These are phyloP conservation scores for Aspergillus sojae DNA, from an alignment of 2,329 filamentous ascomycete genomes.

Conservation along the genomic window DNA sequence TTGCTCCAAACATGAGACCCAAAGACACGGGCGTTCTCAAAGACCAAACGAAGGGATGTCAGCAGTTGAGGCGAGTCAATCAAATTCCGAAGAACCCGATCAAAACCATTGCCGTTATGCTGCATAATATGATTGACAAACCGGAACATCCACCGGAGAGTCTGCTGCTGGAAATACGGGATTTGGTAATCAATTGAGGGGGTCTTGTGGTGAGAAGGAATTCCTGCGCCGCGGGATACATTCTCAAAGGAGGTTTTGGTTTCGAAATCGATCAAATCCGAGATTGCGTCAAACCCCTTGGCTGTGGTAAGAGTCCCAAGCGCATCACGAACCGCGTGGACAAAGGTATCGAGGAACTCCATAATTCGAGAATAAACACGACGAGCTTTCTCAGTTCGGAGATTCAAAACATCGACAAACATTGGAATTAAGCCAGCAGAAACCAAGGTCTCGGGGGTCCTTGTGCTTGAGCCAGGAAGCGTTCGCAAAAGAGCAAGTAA, in stretches of 20 bases:
- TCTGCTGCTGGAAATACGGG: constrained; percentile 90
- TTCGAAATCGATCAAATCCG: constrained; percentile 80
- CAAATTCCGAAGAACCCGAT: constrained; percentile 85
- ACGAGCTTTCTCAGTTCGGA: constrained; percentile 79
- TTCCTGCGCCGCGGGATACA: constrained; percentile 70
- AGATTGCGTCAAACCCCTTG: constrained; percentile 84
- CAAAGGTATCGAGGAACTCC: constrained; percentile 83
- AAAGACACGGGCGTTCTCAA: constrained; percentile 76
- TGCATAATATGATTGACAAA: constrained; percentile 95
- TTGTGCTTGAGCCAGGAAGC: constrained; percentile 69
- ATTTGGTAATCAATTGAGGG: constrained; percentile 90
- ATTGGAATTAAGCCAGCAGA: constrained; percentile 87
- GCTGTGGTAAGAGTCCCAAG: constrained; percentile 81
- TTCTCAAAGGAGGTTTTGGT: constrained; percentile 70
- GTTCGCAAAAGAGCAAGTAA: constrained; percentile 86
- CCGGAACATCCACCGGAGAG: constrained; percentile 89
- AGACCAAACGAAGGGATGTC: constrained; percentile 75
- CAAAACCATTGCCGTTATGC: constrained; percentile 79
- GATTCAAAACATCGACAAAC: constrained; percentile 81
- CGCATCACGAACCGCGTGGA: constrained; percentile 82
- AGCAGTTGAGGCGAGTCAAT: constrained; percentile 90
- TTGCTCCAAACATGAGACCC: constrained; percentile 96
- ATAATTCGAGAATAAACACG: constrained; percentile 82
- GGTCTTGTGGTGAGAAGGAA: constrained; percentile 72
- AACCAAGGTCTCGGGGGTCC: constrained; percentile 81